Evolutionary conservation across 441 rosid species (phyloP), one percentile per base, ranked within the genome.

Genomic region (Geranium incanum): DNA sequence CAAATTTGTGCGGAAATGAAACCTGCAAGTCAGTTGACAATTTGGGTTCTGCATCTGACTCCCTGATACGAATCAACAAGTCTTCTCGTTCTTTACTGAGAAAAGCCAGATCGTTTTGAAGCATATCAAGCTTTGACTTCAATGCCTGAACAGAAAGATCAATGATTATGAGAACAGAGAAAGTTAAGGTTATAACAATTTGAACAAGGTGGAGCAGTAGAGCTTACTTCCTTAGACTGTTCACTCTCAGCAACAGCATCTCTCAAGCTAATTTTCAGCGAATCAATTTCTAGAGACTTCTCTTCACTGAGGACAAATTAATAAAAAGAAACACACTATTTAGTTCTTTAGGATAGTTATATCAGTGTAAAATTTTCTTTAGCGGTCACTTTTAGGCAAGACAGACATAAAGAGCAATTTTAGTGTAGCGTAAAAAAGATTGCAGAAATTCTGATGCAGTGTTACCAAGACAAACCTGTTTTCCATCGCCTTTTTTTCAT

Each of bases 261-360:
- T 66, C 63, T 72, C 23, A 87, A 76, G 69, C 83, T 80, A 72
- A 81, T 71, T 71, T 82, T 81, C 67, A 87, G 84, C 79, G 77
- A 82, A 75, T 86, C 92, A 74, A 86, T 79, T 77, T 86, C 87
- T 66, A 71, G 18, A 73, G 84, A 81, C 80, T 84, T 85, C 73
- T 84, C 85, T 71, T 71, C 63, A 70, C 96, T 90, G 84, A 75
- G 82, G 41, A 45, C 70, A 55, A 63, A 76, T 70, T 45, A 36
- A 21, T 62, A 1, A 1, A 15, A 4, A 18, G n/a, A 23, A 28
- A 12, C 28, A 39, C 70, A 6, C 3, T 41, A 75, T 68, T 37
- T 48, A 36, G n/a, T 39, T 59, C 60, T 52, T 67, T 67, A 12
- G 18, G 66, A 62, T 13, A 28, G 7, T 23, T 62, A 50, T 15